These are phyloP conservation scores for Dactylis glomerata DNA, from an alignment of 176 grass and related monocot species.

Conservation along the genomic window DNA sequence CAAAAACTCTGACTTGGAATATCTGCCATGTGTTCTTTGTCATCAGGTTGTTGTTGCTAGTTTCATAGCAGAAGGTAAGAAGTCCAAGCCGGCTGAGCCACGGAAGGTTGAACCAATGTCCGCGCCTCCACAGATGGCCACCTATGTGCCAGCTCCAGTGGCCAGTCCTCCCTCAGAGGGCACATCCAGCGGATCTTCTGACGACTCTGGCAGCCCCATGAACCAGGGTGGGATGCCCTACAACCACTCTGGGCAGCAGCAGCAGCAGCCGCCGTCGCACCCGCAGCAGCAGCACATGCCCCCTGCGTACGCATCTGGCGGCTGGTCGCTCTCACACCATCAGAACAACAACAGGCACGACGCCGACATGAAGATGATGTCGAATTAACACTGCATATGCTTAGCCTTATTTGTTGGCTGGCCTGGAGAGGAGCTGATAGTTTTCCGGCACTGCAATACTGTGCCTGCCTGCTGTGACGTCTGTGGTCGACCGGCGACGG, in stretches of 20 bases:
- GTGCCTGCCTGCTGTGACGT: not conserved
- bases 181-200: slow-evolving; percentile 67
- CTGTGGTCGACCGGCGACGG: not conserved
- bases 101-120: slow-evolving; percentile 65
- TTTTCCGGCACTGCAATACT: not conserved
- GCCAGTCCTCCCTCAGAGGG: slow-evolving; percentile 64
- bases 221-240: slow-evolving; percentile 50
- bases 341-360: slow-evolving; percentile 64
- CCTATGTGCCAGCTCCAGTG: slow-evolving; percentile 49
- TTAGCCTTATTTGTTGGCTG: slow-evolving; percentile 25
- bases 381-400: slow-evolving; percentile 40
- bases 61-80: slow-evolving; percentile 90
- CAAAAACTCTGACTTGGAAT: not conserved
- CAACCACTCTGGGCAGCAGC: slow-evolving; percentile 57
- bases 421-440: slow-evolving; percentile 33
- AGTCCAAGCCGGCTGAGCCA: slow-evolving; percentile 66
- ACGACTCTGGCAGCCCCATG: slow-evolving; percentile 73
- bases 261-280: slow-evolving; percentile 63
- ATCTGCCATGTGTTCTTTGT: not conserved
- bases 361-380: slow-evolving; percentile 88
- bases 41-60: slow-evolving; percentile 88
- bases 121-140: slow-evolving; percentile 57
- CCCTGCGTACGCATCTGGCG: slow-evolving; percentile 47
- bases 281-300: slow-evolving; percentile 74
- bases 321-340: slow-evolving; percentile 75